A percentile compares a stretch with the other conserved stretches of the same genome.
These are phyloP conservation scores for Paragyromitra xinjiangensis DNA, from an alignment of 495 filamentous ascomycete species.

Conservation along the genomic window DNA sequence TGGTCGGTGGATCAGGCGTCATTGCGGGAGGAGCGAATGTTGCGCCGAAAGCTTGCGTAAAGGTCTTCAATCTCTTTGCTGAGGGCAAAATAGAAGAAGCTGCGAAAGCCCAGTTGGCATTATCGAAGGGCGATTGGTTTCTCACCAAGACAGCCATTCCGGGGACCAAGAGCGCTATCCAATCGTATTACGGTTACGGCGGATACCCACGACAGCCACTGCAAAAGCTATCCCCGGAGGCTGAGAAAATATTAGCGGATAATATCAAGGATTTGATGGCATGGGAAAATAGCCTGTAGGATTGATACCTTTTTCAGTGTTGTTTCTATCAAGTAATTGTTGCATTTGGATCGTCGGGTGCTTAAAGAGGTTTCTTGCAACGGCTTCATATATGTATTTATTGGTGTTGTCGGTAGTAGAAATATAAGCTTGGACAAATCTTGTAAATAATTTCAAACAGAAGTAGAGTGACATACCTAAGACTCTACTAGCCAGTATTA, in stretches of 20 bases:
- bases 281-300: conserved; percentile 64
- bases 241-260: conserved; percentile 67
- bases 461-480: no score
- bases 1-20: conserved; percentile 81
- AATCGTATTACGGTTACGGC: conserved; percentile 85
- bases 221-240: conserved; percentile 66
- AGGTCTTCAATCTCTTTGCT: conserved; percentile 80
- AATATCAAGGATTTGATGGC: conserved; percentile 75
- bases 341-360: background rate
- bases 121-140: conserved; percentile 84
- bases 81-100: conserved; percentile 78
- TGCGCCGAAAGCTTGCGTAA: conserved; percentile 80
- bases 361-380: conserved; percentile 11
- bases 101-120: conserved; percentile 72
- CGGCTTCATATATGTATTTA: conserved; percentile 15
- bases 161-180: conserved; percentile 84
- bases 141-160: conserved; percentile 86
- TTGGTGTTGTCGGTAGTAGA: conserved; percentile 1
- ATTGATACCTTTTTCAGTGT: background rate
- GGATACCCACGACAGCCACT: conserved; percentile 79
- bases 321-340: conserved; percentile 11
- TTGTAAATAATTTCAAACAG: conserved; percentile 27
- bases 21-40: conserved; percentile 90
- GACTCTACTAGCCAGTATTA: no score
- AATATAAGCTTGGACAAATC: background rate